Percentiles rank a stretch among this genome's conserved stretches.
These are phyloP conservation scores for Ganoderma boninense DNA, from an alignment of 1,284 basidiomycete species.

Conservation along the genomic window DNA sequence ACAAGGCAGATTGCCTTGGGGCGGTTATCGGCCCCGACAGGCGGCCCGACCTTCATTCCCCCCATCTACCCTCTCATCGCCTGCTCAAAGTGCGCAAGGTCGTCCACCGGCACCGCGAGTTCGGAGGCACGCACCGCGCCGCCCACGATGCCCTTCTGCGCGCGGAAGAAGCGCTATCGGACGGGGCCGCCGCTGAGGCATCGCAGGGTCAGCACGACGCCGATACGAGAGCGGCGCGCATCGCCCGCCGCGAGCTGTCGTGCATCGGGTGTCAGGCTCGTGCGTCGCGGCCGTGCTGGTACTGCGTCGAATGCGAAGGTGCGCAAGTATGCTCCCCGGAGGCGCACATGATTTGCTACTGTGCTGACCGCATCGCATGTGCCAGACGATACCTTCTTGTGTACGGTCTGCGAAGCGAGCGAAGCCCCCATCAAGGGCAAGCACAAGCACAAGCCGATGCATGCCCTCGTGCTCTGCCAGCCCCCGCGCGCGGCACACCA, in stretches of 20 bases:
- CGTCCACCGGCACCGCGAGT: conserved; percentile 28
- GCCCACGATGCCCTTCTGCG: conserved; percentile 29
- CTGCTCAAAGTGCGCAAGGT: conserved; percentile 30
- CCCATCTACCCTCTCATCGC: conserved; percentile 30
- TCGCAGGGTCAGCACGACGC: background rate
- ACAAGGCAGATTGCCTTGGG: conserved; percentile 29
- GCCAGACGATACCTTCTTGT: conserved; percentile 28
- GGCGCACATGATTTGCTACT: background rate
- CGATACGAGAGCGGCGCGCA: background rate
- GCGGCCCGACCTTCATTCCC: conserved; percentile 21
- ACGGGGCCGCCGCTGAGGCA: conserved; percentile 12
- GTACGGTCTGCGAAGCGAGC: conserved; percentile 23
- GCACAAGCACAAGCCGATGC: conserved; percentile 30
- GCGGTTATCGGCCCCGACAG: conserved; percentile 26
- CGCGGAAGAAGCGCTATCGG: conserved; percentile 26
- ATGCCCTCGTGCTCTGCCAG: conserved; percentile 27
- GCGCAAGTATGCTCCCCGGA: background rate
- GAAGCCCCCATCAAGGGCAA: conserved; percentile 11
- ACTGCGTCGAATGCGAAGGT: conserved; percentile 34
- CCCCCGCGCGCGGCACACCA: conserved; percentile 16
- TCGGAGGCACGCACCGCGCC: conserved; percentile 25
- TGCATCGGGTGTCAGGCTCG: conserved; percentile 22
- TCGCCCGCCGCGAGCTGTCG: conserved; percentile 14
- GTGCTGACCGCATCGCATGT: too few species aligned
- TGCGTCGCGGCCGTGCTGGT: conserved; percentile 32